Evolutionary conservation across 805 yeast species (phyloP), one percentile per base, ranked within the genome.

Genomic region (Pichia pseudocactophila): DNA sequence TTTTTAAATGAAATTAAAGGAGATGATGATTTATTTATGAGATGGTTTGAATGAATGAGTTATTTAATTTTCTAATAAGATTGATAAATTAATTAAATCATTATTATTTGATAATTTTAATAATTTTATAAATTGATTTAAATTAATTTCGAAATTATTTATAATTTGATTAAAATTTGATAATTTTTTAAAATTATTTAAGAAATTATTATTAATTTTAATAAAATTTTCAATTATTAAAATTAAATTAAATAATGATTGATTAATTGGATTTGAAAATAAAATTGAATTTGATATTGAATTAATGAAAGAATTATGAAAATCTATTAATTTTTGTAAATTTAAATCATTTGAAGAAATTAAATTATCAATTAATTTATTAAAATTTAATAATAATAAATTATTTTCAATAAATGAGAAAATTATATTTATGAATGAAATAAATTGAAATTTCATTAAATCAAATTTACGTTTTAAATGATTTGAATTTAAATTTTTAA

Each of bases 61-160:
- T 22, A 22, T 22, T 36, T n/a, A 28, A 28, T 12, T 28, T 28
- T 39, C 31, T 25, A 43, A 16, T 2, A 43, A 31, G 22, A 25
- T 16, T 28, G 81, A 74, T 28, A 82, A 62, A 39, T 62, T 71
- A 40, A 69, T 63, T 40, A 81, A 53, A 20, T 70, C 74, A 10
- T 66, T 58, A 42, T 68, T 70, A 4, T 64, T 66, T 49, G 80
- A 86, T 22, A 63, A 57, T n/a, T 68, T 66, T 41, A 82, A 59
- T 50, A 79, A 86, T 34, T 61, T 67, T 0, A 69, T 65, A 42
- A 80, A 46, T 4, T 30, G 10, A 3, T 37, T 64, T 33, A 72
- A 49, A 17, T 62, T 59, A 2, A 61, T 61, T 43, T 69, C 68
- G 52, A 74, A 80, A 17, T 64, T 66, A 30, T 61, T 66, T 30